These are phyloP conservation scores for Alternaria burnsii DNA, from an alignment of 2,329 filamentous ascomycete species.

Conservation along the genomic window DNA sequence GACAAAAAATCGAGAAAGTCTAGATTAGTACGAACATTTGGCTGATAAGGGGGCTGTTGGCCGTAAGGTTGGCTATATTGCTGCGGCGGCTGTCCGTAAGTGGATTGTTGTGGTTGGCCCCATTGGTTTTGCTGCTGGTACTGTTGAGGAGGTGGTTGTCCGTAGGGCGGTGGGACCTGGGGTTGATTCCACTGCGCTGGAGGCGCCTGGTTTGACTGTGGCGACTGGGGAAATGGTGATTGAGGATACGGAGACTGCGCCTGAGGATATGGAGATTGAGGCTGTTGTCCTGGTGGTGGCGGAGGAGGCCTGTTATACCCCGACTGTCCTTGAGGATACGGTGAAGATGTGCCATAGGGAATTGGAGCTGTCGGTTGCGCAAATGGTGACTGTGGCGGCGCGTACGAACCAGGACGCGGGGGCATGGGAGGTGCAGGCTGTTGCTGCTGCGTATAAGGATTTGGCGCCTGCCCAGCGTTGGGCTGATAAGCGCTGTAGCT, in stretches of 20 bases:
- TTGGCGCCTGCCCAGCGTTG: slow-evolving; percentile 37
- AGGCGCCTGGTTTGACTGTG: slow-evolving; percentile 30
- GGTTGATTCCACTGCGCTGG: slow-evolving; percentile 33
- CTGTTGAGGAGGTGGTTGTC: slow-evolving; percentile 34
- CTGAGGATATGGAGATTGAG: slow-evolving; percentile 31
- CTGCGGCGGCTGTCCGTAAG: slow-evolving; percentile 42
- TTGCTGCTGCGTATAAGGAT: slow-evolving; percentile 42
- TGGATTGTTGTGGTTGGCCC: slow-evolving; percentile 30
- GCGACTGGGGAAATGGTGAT: slow-evolving; percentile 24
- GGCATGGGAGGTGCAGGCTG: slow-evolving; percentile 41
- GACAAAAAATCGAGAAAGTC: background rate
- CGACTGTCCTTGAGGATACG: slow-evolving; percentile 48
- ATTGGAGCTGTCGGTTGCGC: slow-evolving; percentile 48
- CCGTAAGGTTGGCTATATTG: slow-evolving; percentile 47
- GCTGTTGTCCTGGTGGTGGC: slow-evolving; percentile 39
- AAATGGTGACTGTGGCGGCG: slow-evolving; percentile 54
- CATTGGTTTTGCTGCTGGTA: slow-evolving; percentile 38
- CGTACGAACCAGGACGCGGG: slow-evolving; percentile 46
- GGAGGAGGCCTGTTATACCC: slow-evolving; percentile 48
- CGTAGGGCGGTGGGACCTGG: slow-evolving; percentile 45
- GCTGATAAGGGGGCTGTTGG: slow-evolving; percentile 31
- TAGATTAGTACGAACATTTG: slow-evolving; percentile 32
- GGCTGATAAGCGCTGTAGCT: slow-evolving; percentile 44
- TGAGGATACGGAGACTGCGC: slow-evolving; percentile 30
- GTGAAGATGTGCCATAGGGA: slow-evolving; percentile 50